Percentiles rank a stretch among this genome's conserved stretches.
Conservation (phyloP, 2,329 filamentous ascomycete genomes). For the Neofusicoccum laricinum region DNA sequence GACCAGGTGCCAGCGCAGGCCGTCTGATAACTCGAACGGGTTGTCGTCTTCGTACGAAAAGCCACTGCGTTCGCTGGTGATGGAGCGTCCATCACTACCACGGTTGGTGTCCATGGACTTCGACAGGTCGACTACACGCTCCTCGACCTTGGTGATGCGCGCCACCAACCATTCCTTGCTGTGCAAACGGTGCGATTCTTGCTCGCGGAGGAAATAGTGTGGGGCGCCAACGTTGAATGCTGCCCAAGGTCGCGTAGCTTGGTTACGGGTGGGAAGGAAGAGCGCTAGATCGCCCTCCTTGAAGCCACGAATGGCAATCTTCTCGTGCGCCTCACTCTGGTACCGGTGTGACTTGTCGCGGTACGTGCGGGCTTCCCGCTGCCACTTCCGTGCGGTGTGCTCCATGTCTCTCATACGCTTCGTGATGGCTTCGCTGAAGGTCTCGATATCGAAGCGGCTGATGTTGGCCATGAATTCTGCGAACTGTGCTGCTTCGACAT, state of each 20-base stretch:
- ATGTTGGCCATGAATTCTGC: constrained; percentile 70
- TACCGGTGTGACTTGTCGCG: constrained; percentile 79
- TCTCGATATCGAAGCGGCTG: constrained; percentile 76
- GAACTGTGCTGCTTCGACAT: constrained; percentile 71
- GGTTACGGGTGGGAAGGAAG: constrained; percentile 91
- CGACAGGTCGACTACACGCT: constrained; percentile 88
- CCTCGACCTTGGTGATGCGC: constrained; percentile 85
- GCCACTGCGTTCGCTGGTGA: constrained; percentile 48
- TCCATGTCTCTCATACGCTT: constrained; percentile 93
- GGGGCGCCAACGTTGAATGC: constrained; percentile 97
- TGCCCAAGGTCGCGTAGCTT: constrained; percentile 92
- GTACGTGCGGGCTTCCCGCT: constrained; percentile 81
- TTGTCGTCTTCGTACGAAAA: constrained; percentile 79
- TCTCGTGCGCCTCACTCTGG: constrained; percentile 86
- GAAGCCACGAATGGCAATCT: constrained; percentile 93
- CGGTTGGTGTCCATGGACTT: constrained; percentile 62
- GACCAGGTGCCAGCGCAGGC: constrained; percentile 91
- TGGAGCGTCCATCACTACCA: constrained; percentile 44
- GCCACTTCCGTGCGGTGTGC: constrained; percentile 87
- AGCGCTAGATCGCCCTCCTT: constrained; percentile 94
- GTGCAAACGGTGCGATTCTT: constrained; percentile 80
- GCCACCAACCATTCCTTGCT: constrained; percentile 95
- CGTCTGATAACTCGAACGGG: constrained; percentile 93
- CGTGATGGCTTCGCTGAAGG: constrained; percentile 79
- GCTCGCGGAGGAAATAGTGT: constrained; percentile 93